Evolutionary conservation across 768 basidiomycete genomes (phyloP).

Genomic region (Lactarius akahatsu): DNA sequence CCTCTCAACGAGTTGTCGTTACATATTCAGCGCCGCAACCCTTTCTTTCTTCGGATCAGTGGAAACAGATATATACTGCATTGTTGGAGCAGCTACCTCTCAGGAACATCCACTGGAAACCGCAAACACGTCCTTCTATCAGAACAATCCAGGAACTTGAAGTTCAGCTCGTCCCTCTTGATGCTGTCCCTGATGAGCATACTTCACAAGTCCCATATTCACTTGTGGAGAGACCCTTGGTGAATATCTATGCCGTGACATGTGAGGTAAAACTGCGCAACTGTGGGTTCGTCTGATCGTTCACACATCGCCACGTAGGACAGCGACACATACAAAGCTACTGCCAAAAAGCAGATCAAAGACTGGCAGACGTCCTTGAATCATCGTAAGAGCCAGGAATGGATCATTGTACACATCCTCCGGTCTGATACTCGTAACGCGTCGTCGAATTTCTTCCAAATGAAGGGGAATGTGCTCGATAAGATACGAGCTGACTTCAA

Average conservation of each 20-base stretch:
- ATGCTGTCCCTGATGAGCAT: slow-evolving; percentile 67
- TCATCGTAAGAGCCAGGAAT: slow-evolving; percentile 82
- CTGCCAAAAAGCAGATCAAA: slow-evolving; percentile 81
- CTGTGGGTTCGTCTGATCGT: slow-evolving; percentile 24
- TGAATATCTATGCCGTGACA: slow-evolving; percentile 81
- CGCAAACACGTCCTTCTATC: slow-evolving; percentile 62
- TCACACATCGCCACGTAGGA: slow-evolving; percentile 41
- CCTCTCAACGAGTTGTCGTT: slow-evolving; percentile 56
- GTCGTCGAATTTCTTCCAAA: slow-evolving; percentile 72
- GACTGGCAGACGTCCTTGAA: slow-evolving; percentile 79
- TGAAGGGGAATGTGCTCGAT: slow-evolving; percentile 82
- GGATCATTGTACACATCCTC: slow-evolving; percentile 87
- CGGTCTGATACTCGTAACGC: slow-evolving; percentile 62
- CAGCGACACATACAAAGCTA: slow-evolving; percentile 72
- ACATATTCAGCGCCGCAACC: slow-evolving; percentile 65
- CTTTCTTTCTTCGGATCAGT: slow-evolving; percentile 68
- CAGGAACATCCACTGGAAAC: slow-evolving; percentile 92
- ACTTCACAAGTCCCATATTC: slow-evolving; percentile 74
- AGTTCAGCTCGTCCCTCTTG: slow-evolving; percentile 67
- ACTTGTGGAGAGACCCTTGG: slow-evolving; percentile 79
- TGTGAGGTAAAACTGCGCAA: slow-evolving; percentile 70
- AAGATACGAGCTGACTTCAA: slow-evolving; percentile 94
- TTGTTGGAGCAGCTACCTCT: slow-evolving; percentile 77
- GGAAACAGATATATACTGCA: slow-evolving; percentile 65
- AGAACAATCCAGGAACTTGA: slow-evolving; percentile 90